Evolutionary conservation across 345 rosid species (phyloP).

Genomic region (Hibiscus mutabilis): DNA sequence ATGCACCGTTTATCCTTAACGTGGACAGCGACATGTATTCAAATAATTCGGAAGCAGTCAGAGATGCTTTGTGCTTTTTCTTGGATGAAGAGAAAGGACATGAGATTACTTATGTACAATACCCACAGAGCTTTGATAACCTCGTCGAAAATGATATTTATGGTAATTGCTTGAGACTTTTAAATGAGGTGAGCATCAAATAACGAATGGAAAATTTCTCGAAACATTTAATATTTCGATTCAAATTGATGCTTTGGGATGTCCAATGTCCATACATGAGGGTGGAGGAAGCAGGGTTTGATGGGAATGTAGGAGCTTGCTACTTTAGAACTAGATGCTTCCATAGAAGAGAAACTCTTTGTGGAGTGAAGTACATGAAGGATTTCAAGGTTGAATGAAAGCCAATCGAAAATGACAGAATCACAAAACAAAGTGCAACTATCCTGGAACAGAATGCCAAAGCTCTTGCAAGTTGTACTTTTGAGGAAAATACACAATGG

Average conservation of each 20-base stretch:
- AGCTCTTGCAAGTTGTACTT: constrained; percentile 49
- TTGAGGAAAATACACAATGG: constrained; percentile 56
- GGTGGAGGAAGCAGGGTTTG: constrained; percentile 11
- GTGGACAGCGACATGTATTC: constrained; percentile 2
- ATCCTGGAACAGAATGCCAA: constrained; percentile 32
- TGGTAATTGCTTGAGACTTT: constrained; percentile 8
- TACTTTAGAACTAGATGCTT: constrained; percentile 75
- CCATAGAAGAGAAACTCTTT: constrained; percentile 64
- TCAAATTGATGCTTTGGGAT: background rate
- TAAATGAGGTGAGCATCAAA: constrained; percentile 21
- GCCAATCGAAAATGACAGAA: constrained; percentile 3
- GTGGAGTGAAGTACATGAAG: background rate
- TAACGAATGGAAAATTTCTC: constrained; percentile 12
- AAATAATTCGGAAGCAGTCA: background rate
- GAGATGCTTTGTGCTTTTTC: background rate
- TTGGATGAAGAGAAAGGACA: background rate
- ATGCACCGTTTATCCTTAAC: background rate
- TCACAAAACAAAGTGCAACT: background rate
- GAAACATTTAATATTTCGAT: constrained; percentile 30
- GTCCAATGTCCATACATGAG: too few species aligned
- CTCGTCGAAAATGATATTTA: background rate
- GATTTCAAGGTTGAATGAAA: constrained; percentile 21
- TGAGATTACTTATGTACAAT: background rate
- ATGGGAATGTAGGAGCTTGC: constrained; percentile 63
- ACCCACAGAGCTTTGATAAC: background rate